These are phyloP conservation scores for Dacryopinax spathularia DNA, from an alignment of 768 basidiomycete species.

Conservation along the genomic window DNA sequence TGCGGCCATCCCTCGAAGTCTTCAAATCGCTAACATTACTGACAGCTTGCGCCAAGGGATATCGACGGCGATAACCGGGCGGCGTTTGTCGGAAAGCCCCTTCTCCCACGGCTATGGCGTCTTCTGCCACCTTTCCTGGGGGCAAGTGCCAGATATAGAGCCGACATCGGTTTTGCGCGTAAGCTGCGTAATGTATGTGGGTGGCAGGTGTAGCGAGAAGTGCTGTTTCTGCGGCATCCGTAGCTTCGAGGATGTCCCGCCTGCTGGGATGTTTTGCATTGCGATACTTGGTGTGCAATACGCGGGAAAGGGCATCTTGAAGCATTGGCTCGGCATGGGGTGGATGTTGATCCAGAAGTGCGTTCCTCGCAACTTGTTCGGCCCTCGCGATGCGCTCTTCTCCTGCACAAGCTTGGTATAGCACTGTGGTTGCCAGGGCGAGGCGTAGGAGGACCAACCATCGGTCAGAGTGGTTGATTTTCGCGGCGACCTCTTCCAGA, in stretches of 20 bases:
- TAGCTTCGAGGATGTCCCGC: background rate
- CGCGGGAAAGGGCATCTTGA: background rate
- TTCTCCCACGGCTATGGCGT: background rate
- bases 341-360: background rate
- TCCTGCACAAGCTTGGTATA: background rate
- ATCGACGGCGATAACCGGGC: background rate
- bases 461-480: background rate
- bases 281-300: background rate
- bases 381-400: background rate
- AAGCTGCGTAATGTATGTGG: background rate
- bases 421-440: background rate
- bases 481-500: background rate
- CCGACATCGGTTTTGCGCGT: conserved; percentile 1
- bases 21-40: conserved; percentile 1
- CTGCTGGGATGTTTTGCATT: background rate
- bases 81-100: background rate
- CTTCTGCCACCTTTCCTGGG: background rate
- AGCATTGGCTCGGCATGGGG: background rate
- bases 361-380: background rate
- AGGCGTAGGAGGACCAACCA: background rate
- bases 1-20: background rate
- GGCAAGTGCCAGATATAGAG: background rate
- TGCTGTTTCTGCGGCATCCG: background rate
- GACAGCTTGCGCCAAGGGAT: background rate
- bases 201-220: background rate